phyloP scores from a whole-genome alignment of 2,329 filamentous ascomycete genomes.

The Monilinia fructigena region DNA sequence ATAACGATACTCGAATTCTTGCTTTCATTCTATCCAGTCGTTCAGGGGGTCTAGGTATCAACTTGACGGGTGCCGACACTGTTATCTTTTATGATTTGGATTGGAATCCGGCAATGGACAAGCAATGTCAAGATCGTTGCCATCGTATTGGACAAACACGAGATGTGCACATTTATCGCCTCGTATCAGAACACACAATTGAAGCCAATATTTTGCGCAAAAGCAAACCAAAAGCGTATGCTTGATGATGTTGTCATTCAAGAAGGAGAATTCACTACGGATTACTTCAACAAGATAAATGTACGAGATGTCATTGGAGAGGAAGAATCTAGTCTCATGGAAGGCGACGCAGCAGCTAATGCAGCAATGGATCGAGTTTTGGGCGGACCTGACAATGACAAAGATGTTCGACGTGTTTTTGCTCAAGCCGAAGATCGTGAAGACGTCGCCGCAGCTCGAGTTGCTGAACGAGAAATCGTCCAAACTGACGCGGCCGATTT shows the following conservation, averaged over 20 bases:
- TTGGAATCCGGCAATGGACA: slow-evolving; percentile 99
- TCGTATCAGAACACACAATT: slow-evolving; percentile 91
- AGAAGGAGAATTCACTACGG: slow-evolving; percentile 95
- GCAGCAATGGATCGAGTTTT: slow-evolving; percentile 85
- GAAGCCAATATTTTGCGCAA: slow-evolving; percentile 97
- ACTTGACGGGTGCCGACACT: slow-evolving; percentile 92
- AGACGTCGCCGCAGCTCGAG: slow-evolving; percentile 82
- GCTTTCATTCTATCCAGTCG: slow-evolving; percentile 95
- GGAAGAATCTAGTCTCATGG: slow-evolving; percentile 51
- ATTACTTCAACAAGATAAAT: slow-evolving; percentile 80
- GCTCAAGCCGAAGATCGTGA: slow-evolving; percentile 91
- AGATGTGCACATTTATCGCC: slow-evolving; percentile 95
- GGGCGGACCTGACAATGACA: slow-evolving; percentile 55
- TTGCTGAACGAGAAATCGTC: slow-evolving; percentile 83
- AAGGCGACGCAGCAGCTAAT: slow-evolving; percentile 69
- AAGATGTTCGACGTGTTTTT: slow-evolving; percentile 69
- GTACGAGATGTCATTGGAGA: slow-evolving; percentile 67
- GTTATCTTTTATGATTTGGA: slow-evolving; percentile 99
- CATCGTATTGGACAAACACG: slow-evolving; percentile 97
- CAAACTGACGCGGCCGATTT: slow-evolving; percentile 85
- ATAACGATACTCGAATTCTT: slow-evolving; percentile 86
- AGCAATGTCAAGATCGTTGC: slow-evolving; percentile 95
- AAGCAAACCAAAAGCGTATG: slow-evolving; percentile 96
- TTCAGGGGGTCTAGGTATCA: slow-evolving; percentile 92
- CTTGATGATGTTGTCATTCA: slow-evolving; percentile 98